phyloP scores from a whole-genome alignment of 2,329 filamentous ascomycete species.

The Huntiella omanensis region DNA sequence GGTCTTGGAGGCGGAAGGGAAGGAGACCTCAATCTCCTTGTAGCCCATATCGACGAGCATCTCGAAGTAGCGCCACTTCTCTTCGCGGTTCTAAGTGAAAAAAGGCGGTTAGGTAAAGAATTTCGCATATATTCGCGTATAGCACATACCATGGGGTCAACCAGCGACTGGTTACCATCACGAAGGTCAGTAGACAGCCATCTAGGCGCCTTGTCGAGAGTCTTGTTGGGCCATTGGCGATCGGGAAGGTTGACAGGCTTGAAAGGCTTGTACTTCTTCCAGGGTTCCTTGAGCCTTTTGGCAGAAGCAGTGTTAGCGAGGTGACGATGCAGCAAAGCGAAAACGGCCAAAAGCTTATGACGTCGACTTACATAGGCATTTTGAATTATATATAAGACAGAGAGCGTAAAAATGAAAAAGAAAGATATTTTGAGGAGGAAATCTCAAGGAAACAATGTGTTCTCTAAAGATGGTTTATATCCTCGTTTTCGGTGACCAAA shows the following conservation, averaged over 20 bases:
- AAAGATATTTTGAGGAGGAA: too few species aligned
- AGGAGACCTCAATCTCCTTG: slow-evolving; percentile 95
- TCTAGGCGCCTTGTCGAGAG: slow-evolving; percentile 64
- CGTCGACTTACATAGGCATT: slow-evolving; percentile 11
- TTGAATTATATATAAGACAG: too few species aligned
- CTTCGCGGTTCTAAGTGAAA: slow-evolving; percentile 55
- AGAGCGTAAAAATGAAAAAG: too few species aligned
- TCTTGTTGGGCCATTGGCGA: slow-evolving; percentile 69
- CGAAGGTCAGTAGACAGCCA: slow-evolving; percentile 81
- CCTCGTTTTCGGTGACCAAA: too few species aligned
- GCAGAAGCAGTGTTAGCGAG: background rate
- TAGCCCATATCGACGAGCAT: slow-evolving; percentile 85
- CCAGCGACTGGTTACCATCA: slow-evolving; percentile 86
- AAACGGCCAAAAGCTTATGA: background rate
- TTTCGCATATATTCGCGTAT: background rate
- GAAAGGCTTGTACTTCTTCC: slow-evolving; percentile 58
- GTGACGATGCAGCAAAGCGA: background rate
- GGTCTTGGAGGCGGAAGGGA: slow-evolving; percentile 83
- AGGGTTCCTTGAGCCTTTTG: slow-evolving; percentile 53
- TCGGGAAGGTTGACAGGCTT: slow-evolving; percentile 39
- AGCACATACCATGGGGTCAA: slow-evolving; percentile 67
- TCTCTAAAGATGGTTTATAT: too few species aligned
- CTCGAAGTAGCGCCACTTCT: slow-evolving; percentile 90
- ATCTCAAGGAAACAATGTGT: too few species aligned
- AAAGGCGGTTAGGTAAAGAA: slow-evolving; percentile 6